Percentiles rank a stretch among this genome's conserved stretches.
Conservation (phyloP, 306 rosid species). For the Senna siamea region DNA sequence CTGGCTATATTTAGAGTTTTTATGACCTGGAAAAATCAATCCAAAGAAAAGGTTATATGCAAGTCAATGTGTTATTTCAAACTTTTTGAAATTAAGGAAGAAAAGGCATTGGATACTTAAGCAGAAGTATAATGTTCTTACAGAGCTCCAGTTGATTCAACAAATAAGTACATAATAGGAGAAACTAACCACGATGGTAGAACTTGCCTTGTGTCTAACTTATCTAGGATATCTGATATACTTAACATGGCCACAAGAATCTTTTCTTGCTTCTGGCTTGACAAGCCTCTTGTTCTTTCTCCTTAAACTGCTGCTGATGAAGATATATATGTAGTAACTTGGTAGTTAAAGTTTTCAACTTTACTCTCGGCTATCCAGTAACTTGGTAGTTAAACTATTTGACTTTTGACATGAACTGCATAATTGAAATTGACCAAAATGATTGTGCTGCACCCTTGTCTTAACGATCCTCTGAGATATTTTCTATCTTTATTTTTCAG, state of each 20-base stretch:
- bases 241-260: not conserved
- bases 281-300: not conserved
- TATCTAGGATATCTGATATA: slow-evolving; percentile 7
- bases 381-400: not conserved
- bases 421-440: not conserved
- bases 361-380: not conserved
- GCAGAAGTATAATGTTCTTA: not conserved
- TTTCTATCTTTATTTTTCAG: slow-evolving; percentile 35
- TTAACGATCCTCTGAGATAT: not conserved
- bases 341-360: not conserved
- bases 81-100: not conserved
- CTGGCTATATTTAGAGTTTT: not conserved
- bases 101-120: not conserved
- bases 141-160: slow-evolving; percentile 18
- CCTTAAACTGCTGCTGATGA: not conserved
- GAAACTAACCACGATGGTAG: slow-evolving; percentile 3
- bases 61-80: slow-evolving; percentile 1
- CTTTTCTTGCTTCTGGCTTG: slow-evolving; percentile 14
- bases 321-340: not conserved
- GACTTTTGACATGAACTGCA: not conserved
- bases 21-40: not conserved
- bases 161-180: not conserved
- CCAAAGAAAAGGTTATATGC: not conserved
- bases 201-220: slow-evolving; percentile 11
- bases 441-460: not conserved